A percentile compares a stretch with the other conserved stretches of the same genome.
These are phyloP conservation scores for Verticillium zaregamsianum DNA, from an alignment of 2,329 filamentous ascomycete species.

Conservation along the genomic window DNA sequence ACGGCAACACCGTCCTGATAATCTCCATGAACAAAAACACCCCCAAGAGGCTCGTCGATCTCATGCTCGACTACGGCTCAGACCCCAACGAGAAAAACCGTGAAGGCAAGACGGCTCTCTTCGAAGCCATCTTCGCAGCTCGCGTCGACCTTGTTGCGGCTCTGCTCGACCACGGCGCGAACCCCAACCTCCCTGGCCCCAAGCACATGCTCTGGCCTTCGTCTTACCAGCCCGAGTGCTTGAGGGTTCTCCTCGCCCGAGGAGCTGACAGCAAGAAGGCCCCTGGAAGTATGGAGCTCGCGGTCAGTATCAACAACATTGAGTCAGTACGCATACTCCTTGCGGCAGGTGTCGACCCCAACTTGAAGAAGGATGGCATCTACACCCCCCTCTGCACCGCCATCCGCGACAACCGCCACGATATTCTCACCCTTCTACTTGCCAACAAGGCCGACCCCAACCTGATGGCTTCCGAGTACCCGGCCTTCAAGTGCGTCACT, in stretches of 20 bases:
- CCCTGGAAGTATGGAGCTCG: slow-evolving; percentile 61
- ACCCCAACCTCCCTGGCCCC: slow-evolving; percentile 64
- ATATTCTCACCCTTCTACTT: slow-evolving; percentile 58
- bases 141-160: slow-evolving; percentile 52
- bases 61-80: slow-evolving; percentile 56
- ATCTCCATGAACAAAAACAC: slow-evolving; percentile 56
- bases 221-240: slow-evolving; percentile 52
- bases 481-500: slow-evolving; percentile 64
- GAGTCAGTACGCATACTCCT: slow-evolving; percentile 56
- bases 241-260: slow-evolving; percentile 53
- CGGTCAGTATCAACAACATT: slow-evolving; percentile 58
- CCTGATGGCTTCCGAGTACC: slow-evolving; percentile 58
- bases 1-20: slow-evolving; percentile 58
- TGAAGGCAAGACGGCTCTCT: slow-evolving; percentile 60
- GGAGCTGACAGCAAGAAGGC: slow-evolving; percentile 58
- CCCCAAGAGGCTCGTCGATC: slow-evolving; percentile 49
- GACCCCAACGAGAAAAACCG: slow-evolving; percentile 55
- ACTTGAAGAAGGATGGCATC: slow-evolving; percentile 59
- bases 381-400: slow-evolving; percentile 66
- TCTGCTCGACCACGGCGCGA: slow-evolving; percentile 52
- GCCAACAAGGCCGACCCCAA: slow-evolving; percentile 58
- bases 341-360: slow-evolving; percentile 55
- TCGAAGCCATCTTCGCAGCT: slow-evolving; percentile 54
- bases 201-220: slow-evolving; percentile 67
- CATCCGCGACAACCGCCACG: slow-evolving; percentile 60